Conservation (phyloP, 306 rosid species). For the Inga leiocalycina region DNA sequence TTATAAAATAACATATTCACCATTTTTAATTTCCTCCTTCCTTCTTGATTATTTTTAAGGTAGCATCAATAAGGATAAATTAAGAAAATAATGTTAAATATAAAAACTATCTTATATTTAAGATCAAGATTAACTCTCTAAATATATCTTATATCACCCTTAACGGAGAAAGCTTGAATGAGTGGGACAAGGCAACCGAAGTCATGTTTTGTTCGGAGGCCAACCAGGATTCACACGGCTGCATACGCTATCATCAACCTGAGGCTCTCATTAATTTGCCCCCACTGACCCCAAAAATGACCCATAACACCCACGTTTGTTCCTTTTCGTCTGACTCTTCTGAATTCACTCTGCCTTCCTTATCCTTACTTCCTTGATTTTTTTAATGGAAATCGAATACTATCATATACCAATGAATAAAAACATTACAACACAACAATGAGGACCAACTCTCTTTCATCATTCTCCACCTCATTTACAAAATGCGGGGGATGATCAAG, state of each 20-base stretch:
- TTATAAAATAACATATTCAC: no score
- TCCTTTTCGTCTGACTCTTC: constrained; percentile 43
- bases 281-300: constrained; percentile 16
- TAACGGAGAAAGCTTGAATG: no score
- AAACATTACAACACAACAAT: not conserved
- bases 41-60: no score
- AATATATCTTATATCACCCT: no score
- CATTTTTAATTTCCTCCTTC: rapidly evolving
- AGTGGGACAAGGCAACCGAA: not conserved
- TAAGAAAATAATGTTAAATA: no score
- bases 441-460: no score
- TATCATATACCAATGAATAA: not conserved
- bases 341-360: constrained; percentile 25
- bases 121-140: no score
- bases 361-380: constrained; percentile 13
- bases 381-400: not conserved
- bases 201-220: constrained; percentile 15
- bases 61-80: no score
- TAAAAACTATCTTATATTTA: no score
- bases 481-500: no score
- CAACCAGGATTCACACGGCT: constrained; percentile 52
- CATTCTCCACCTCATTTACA: no score
- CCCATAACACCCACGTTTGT: constrained; percentile 32
- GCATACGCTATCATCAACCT: constrained; percentile 7
- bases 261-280: constrained; percentile 20